phyloP scores from a whole-genome alignment of 2,329 filamentous ascomycete genomes.

The Alternaria triticimaculans region DNA sequence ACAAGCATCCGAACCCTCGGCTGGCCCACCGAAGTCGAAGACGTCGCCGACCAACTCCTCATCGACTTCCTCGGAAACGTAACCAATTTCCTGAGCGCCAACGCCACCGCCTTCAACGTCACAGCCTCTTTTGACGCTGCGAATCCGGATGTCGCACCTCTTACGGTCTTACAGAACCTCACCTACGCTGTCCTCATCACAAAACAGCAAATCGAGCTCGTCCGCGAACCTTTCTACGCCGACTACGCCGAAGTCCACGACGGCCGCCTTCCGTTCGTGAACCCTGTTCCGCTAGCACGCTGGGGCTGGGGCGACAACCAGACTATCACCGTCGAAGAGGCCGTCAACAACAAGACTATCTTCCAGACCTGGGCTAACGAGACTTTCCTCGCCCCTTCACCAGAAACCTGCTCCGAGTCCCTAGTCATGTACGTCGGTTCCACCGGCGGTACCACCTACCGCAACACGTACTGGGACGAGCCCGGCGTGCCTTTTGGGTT shows the following conservation, averaged over 20 bases:
- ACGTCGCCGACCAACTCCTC: slow-evolving; percentile 46
- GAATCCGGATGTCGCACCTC: slow-evolving; percentile 36
- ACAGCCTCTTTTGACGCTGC: slow-evolving; percentile 46
- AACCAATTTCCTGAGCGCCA: slow-evolving; percentile 51
- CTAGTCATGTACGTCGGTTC: slow-evolving; percentile 58
- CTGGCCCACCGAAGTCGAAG: slow-evolving; percentile 49
- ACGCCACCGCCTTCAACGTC: slow-evolving; percentile 47
- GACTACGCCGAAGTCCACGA: slow-evolving; percentile 57
- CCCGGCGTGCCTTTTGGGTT: slow-evolving; percentile 59
- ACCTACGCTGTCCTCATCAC: slow-evolving; percentile 58
- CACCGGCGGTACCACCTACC: slow-evolving; percentile 49
- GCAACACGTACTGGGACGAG: slow-evolving; percentile 53
- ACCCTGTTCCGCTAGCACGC: slow-evolving; percentile 57
- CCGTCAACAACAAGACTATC: slow-evolving; percentile 58
- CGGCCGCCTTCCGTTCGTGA: slow-evolving; percentile 57
- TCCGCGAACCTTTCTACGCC: slow-evolving; percentile 58
- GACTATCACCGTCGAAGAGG: slow-evolving; percentile 50
- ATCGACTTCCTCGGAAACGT: slow-evolving; percentile 55
- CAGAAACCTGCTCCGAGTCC: slow-evolving; percentile 57
- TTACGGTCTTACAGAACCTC: slow-evolving; percentile 50
- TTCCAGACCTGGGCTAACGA: slow-evolving; percentile 59
- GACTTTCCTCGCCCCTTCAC: slow-evolving; percentile 52
- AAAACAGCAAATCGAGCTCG: slow-evolving; percentile 55
- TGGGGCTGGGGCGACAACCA: slow-evolving; percentile 57
- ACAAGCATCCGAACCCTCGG: slow-evolving; percentile 50